Evolutionary conservation across 2,329 filamentous ascomycete species (phyloP), one percentile per base, ranked within the genome.

Genomic region (Cryphonectria nitschkei): DNA sequence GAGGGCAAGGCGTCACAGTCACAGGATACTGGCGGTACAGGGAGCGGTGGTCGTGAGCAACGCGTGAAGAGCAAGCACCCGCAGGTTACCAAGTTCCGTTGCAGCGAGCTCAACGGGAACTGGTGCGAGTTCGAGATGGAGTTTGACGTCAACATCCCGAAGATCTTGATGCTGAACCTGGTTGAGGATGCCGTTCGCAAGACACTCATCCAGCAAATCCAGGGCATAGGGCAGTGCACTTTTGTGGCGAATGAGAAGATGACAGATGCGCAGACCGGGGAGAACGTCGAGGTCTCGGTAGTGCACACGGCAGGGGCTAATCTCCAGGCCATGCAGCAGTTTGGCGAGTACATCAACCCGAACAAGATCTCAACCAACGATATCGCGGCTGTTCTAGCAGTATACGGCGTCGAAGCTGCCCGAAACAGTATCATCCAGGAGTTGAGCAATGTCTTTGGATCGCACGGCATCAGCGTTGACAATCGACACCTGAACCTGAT

Each of bases 361-460:
- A 90, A 97, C 82, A 89, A 87, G 69, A 91, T 97, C 77, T 90
- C 92, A 81, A 98, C 95, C 74, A 99, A 99, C 84, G 95, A 97
- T 76, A 95, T 98, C 74, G 91, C 91, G 50, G 89, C 94, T 52
- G 93, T 98, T 80, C 89, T 98, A 19, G 84, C 87, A 34, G 87
- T 93, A 67, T 99, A 98, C 79, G 96, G 96, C 75, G 94, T 99
- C 5, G 96, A 99, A 83, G 96, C 96, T 1, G 94, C 93, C 62
- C 93, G 97, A 34, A 90, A 87, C 74, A 93, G 90, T 74, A 98
- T 99, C 77, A 92, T 98, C 61, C 88, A 88, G 70, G 96, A 99
- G 83, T 89, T 99, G 78, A 88, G 90, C 68, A 88, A 87, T 60
- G 95, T 99, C 73, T 99, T 99, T 86, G 86, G 87, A 65, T 91